Percentiles rank a stretch among this genome's conserved stretches.
phyloP scores from a whole-genome alignment of 2,329 filamentous ascomycete species.

The Colletotrichum scovillei region DNA sequence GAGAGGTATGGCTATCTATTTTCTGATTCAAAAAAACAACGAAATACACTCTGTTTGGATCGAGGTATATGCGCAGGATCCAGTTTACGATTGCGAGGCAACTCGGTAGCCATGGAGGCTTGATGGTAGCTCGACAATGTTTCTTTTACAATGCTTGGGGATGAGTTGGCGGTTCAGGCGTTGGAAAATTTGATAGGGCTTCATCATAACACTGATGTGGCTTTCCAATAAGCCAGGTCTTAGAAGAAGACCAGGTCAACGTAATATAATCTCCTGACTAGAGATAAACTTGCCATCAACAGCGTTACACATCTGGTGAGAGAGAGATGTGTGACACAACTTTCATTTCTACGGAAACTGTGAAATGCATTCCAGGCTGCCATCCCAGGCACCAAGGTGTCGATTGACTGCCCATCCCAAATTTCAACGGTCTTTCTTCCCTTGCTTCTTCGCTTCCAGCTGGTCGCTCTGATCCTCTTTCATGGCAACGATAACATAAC shows the following conservation, averaged over 20 bases:
- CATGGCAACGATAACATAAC: conserved; percentile 93
- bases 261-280: background rate
- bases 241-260: background rate
- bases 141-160: background rate
- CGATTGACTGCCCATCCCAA: background rate
- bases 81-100: conserved; percentile 24
- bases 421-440: conserved; percentile 61
- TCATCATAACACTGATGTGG: background rate
- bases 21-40: background rate
- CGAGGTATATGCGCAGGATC: conserved; percentile 38
- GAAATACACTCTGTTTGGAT: conserved; percentile 31
- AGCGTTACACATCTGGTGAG: background rate
- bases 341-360: background rate
- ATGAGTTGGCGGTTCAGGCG: background rate
- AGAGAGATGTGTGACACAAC: background rate
- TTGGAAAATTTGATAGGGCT: background rate
- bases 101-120: background rate
- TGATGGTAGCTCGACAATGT: background rate
- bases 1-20: background rate
- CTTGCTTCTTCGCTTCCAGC: conserved; percentile 51
- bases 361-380: background rate
- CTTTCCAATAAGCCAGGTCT: background rate
- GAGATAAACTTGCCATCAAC: background rate
- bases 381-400: background rate
- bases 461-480: conserved; percentile 77